These are phyloP conservation scores for Globisporangium ultimum DNA, from an alignment of 352 stramenopile species.

Conservation along the genomic window DNA sequence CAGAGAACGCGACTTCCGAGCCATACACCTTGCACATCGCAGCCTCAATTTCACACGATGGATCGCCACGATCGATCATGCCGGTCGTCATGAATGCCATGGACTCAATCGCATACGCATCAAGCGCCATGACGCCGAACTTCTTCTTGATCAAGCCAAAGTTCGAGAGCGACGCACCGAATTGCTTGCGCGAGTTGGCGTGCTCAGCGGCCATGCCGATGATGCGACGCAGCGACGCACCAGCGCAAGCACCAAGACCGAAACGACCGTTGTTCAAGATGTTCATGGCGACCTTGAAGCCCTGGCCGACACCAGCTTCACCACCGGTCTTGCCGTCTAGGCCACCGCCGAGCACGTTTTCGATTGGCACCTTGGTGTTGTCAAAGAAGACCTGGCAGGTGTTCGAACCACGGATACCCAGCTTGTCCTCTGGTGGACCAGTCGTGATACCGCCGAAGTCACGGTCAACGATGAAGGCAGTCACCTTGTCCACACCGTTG, in stretches of 20 bases:
- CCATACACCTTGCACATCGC: constrained; percentile 89
- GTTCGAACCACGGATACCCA: constrained; percentile 96
- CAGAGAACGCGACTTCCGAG: constrained; percentile 76
- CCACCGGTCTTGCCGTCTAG: constrained; percentile 70
- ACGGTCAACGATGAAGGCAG: constrained; percentile 96
- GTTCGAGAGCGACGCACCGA: constrained; percentile 61
- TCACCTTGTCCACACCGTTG: constrained; percentile 97
- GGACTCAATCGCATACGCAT: constrained; percentile 84
- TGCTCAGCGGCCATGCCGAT: constrained; percentile 66
- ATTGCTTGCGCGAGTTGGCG: constrained; percentile 80
- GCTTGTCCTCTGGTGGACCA: constrained; percentile 94
- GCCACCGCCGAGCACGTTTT: constrained; percentile 87
- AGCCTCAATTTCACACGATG: constrained; percentile 84
- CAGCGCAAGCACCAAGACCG: constrained; percentile 72
- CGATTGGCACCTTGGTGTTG: constrained; percentile 91
- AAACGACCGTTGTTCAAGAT: constrained; percentile 94
- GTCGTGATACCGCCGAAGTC: constrained; percentile 89
- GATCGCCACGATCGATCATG: constrained; percentile 85
- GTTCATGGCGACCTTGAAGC: constrained; percentile 93
- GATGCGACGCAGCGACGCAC: constrained; percentile 65
- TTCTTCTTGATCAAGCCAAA: constrained; percentile 90
- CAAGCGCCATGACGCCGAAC: constrained; percentile 76
- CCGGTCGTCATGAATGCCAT: constrained; percentile 90
- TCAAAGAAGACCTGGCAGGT: constrained; percentile 96
- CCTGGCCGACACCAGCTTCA: constrained; percentile 73